Conservation (phyloP, 2,329 filamentous ascomycete species). For the Tolypocladium tropicale region DNA sequence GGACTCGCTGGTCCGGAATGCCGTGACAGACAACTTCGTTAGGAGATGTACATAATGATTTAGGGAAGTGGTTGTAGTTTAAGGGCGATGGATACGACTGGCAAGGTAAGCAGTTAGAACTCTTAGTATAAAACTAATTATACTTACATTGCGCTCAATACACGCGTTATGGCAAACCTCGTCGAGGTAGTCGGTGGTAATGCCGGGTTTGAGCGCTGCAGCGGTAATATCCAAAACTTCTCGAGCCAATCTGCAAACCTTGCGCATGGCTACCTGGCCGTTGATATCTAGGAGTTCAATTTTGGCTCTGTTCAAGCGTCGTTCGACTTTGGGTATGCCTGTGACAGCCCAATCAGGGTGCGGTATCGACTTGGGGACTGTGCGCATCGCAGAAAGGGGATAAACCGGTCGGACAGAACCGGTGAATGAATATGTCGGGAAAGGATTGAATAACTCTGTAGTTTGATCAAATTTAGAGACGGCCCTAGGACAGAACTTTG, state of each 20-base stretch:
- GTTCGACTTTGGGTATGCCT: slow-evolving; percentile 58
- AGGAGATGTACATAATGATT: slow-evolving; percentile 90
- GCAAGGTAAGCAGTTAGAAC: not conserved
- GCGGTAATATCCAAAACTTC: slow-evolving; percentile 91
- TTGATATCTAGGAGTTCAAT: slow-evolving; percentile 72
- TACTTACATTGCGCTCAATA: slow-evolving; percentile 74
- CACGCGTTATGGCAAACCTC: slow-evolving; percentile 92
- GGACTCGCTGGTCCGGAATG: slow-evolving; percentile 80
- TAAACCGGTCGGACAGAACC: slow-evolving; percentile 80
- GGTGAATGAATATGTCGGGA: slow-evolving; percentile 75
- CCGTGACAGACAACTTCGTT: slow-evolving; percentile 99
- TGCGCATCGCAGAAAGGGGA: slow-evolving; percentile 61
- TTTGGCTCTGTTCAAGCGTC: slow-evolving; percentile 60
- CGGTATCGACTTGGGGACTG: slow-evolving; percentile 68
- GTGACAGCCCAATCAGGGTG: slow-evolving; percentile 81
- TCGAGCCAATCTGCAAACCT: slow-evolving; percentile 75
- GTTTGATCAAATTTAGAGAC: slow-evolving; percentile 80
- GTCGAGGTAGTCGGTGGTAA: slow-evolving; percentile 93
- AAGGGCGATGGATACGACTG: slow-evolving; percentile 90
- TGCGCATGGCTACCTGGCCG: slow-evolving; percentile 82
- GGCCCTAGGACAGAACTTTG: slow-evolving; percentile 66
- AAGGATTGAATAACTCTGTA: slow-evolving; percentile 85
- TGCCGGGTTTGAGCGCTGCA: slow-evolving; percentile 71
- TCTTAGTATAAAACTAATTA: no score
- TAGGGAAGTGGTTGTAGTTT: slow-evolving; percentile 94